A percentile compares a stretch with the other conserved stretches of the same genome.
phyloP scores from a whole-genome alignment of 441 rosid genomes.

The Bruguiera hainesii region DNA sequence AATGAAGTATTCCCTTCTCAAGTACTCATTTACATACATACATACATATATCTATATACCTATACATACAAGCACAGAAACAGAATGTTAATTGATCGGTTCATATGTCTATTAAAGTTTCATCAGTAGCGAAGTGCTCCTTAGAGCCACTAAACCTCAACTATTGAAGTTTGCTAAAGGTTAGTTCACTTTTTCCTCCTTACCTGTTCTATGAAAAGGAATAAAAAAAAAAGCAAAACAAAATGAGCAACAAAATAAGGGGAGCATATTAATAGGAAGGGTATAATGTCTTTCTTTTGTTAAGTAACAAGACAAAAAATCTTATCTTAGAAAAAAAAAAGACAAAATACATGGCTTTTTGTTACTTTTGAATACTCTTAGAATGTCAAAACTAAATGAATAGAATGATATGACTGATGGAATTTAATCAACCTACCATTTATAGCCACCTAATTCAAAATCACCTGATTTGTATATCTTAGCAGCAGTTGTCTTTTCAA shows the following conservation, averaged over 20 bases:
- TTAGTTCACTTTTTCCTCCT: slow-evolving; percentile 9
- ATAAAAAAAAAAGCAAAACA: background rate
- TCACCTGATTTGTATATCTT: background rate
- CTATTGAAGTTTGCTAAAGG: slow-evolving; percentile 67
- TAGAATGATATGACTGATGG: too few relatives aligned
- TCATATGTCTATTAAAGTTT: slow-evolving; percentile 31
- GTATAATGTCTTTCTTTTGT: too few relatives aligned
- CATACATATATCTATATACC: background rate
- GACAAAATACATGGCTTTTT: too few relatives aligned
- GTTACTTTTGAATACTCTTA: too few relatives aligned
- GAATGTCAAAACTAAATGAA: too few relatives aligned
- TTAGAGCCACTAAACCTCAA: slow-evolving; percentile 53
- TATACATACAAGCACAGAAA: too few relatives aligned
- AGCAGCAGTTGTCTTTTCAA: background rate
- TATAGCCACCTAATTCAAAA: background rate
- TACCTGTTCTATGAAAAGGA: background rate
- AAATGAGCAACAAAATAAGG: background rate
- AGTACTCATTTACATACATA: slow-evolving; percentile 26
- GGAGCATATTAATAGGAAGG: background rate
- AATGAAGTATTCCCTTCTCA: slow-evolving; percentile 57
- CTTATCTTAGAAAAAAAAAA: too few relatives aligned
- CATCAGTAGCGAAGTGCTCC: slow-evolving; percentile 36
- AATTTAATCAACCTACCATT: background rate
- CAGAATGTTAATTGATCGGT: background rate
- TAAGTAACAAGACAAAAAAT: too few relatives aligned